Evolutionary conservation across 164 flowering plant species (phyloP).

Genomic region (Umbilicus rupestris): DNA sequence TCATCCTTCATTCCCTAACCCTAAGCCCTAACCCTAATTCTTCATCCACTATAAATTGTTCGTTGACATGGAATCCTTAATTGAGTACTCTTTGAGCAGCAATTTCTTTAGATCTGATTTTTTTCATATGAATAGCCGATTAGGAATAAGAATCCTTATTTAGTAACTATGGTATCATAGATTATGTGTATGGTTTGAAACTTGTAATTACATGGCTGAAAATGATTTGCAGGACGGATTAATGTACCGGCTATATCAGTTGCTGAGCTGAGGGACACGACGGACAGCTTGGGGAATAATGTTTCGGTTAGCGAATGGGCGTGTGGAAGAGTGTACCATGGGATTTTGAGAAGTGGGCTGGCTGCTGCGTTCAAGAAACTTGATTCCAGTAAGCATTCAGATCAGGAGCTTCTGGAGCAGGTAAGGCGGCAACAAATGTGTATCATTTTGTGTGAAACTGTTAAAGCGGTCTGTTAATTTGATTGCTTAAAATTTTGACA

Average conservation of each 20-base stretch:
- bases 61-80: too few species aligned
- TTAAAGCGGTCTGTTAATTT: not conserved
- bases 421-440: slow-evolving; percentile 15
- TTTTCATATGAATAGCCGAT: too few species aligned
- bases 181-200: not conserved
- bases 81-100: too few species aligned
- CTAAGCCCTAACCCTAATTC: too few species aligned
- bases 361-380: slow-evolving; percentile 43
- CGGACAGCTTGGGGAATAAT: slow-evolving; percentile 40
- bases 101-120: too few species aligned
- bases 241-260: slow-evolving; percentile 33
- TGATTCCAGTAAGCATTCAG: slow-evolving; percentile 44
- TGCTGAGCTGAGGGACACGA: slow-evolving; percentile 44
- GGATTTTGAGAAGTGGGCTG: slow-evolving; percentile 28
- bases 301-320: slow-evolving; percentile 46
- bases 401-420: slow-evolving; percentile 49
- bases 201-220: not conserved
- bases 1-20: not conserved
- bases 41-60: too few species aligned
- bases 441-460: not conserved
- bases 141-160: too few species aligned
- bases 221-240: slow-evolving; percentile 26
- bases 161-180: not conserved
- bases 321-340: slow-evolving; percentile 37
- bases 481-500: slow-evolving; percentile 12